Base-by-base conservation (phyloP, 495 filamentous ascomycete species). In the Penicillium crystallinum region DNA sequence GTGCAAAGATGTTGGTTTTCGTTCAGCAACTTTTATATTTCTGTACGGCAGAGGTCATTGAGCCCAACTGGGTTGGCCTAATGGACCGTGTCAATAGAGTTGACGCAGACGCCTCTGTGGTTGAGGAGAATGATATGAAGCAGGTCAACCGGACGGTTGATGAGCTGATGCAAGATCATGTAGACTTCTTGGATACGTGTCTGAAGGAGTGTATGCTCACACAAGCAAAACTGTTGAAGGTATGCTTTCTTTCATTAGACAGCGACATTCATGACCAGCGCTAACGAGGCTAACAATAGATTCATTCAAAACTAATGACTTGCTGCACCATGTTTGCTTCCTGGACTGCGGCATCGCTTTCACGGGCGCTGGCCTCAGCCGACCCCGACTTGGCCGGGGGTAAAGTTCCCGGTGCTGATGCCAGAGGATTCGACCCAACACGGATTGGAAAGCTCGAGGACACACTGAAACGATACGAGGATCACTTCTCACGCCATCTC, bases 201-300 rank as follows among this genome's bases (percentile, higher is more conserved):
- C 73, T 98, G 49, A 97, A 97, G 72, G 93, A 97, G 72, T 97
- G 95, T 76, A 97, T 97, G 92, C 78, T 98, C 30, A 97, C 95
- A 10, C 96, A 98, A 64, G 87, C 87, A 46, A 96, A 95, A 69
- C 71, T 98, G 7, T 73, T 98, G 17, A 85, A 89, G 75, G 93
- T 97, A 79, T 42, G 79, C 68, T 44, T 29, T 5, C 17, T 7
- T n/a, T 36, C 29, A 27, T 40, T 8, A 44, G n/a, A 44, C 46
- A 19, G n/a, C 6, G n/a, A n/a, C 29, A 51, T 47, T 38, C 49
- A 29, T 36, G 23, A n/a, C 23, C 3, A 3, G 23, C 7, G 44
- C 70, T 66, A 58, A 69, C 37, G 34, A 14, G 5, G 4, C 4
- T 2, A 36, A 42, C 15, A 21, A 1, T 30, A 98, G 93, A 92